Evolutionary conservation across 1,284 basidiomycete species (phyloP), one percentile per base, ranked within the genome.

Genomic region (Phellopilus nigrolimitatus): DNA sequence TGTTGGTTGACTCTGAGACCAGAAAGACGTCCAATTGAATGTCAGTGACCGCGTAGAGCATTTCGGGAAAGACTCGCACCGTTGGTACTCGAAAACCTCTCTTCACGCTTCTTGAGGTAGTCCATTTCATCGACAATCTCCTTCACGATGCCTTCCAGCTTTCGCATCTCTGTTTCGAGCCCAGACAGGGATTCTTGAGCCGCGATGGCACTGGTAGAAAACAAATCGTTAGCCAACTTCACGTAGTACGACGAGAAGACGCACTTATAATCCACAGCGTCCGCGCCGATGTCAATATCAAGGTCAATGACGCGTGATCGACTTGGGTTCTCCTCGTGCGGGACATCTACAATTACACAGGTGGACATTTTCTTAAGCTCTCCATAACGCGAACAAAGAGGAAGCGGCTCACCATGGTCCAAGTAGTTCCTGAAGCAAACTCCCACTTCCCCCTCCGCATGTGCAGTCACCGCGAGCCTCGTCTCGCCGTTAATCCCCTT

Each of bases 261-360:
- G 60, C 64, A 94, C 91, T 98, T 98, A 78, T 99, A 99, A 70
- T 99, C 97, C 36, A 98, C 87, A 0, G 97, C 97, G 62, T 99
- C 95, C 15, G 95, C 95, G 41, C 95, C 95, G 67, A 99, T 95
- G 64, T 99, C 97, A 37, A 98, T 84, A 65, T 99, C 95, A 49
- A 99, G 72, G 72, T 99, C 95, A 57, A 99, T 71, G 19, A 86
- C 78, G 28, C 90, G 77, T 28, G 74, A 70, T 53, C 79, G 71
- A 53, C 77, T 76, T 17, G 69, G 62, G 4, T 71, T 69, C 33
- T 78, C 71, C 28, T 73, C 68, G 27, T 68, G 65, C 2, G 74
- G 66, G 17, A 77, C 69, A 52, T 73, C 78, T 79, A 25, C 37
- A n/a, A n/a, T n/a, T n/a, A 49, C 28, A 21, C 47, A 36, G 37